A percentile compares a stretch with the other conserved stretches of the same genome.
These are phyloP conservation scores for Alisma plantagoaquatica DNA, from an alignment of 106 monocot genomes.

Conservation along the genomic window DNA sequence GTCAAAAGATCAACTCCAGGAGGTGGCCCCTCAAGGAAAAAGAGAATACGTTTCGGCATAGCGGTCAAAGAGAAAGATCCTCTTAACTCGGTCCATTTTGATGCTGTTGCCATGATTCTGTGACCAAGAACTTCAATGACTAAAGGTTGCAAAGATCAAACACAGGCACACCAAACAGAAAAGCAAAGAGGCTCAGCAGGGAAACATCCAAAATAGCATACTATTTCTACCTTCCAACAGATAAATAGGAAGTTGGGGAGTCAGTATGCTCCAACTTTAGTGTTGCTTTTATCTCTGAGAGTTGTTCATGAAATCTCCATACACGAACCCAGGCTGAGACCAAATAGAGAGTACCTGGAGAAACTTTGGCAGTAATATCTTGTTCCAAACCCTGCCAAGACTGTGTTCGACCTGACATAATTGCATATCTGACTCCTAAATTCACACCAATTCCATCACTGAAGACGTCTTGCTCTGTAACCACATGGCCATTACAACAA, in stretches of 20 bases:
- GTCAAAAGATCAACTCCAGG: constrained; percentile 10
- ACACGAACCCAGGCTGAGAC: constrained; percentile 17
- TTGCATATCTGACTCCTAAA: constrained; percentile 12
- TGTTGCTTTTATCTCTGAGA: constrained; percentile 9
- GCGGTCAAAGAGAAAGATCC: constrained; percentile 6
- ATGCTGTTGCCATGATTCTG: constrained; percentile 5
- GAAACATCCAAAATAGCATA: neutral
- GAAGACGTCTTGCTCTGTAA: neutral
- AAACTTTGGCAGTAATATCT: constrained; percentile 15
- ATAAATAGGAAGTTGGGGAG: constrained; percentile 2
- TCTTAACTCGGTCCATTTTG: constrained; percentile 8
- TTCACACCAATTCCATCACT: constrained; percentile 3
- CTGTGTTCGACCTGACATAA: constrained; percentile 11
- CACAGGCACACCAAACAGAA: neutral
- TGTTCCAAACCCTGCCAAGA: constrained; percentile 23
- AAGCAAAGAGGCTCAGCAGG: too few relatives aligned
- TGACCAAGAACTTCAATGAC: neutral
- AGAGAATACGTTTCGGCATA: constrained; percentile 11
- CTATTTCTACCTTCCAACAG: constrained; percentile 13
- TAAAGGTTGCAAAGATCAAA: neutral
- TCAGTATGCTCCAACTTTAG: constrained; percentile 6
- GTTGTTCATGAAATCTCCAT: neutral
- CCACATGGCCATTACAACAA: constrained; percentile 11
- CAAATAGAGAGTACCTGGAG: neutral
- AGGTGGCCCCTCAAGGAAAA: constrained; percentile 20